Evolutionary conservation across 345 rosid genomes (phyloP), one percentile per base, ranked within the genome.

Genomic region (Psidium guajava): DNA sequence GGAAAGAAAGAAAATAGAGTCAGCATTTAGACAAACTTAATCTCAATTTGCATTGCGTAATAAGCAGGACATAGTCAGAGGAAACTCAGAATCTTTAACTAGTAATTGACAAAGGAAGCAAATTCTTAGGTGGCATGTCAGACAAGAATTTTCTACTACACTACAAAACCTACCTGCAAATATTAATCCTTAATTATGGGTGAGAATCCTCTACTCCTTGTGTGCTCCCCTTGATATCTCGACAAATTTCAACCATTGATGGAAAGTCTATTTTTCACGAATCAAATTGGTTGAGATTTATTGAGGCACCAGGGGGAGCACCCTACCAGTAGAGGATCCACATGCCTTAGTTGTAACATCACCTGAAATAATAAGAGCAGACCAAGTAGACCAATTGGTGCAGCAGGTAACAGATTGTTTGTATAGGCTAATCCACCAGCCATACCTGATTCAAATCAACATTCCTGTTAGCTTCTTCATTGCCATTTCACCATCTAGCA

Each of bases 341-440:
- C 28, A 3, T 82, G 75, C 20, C 15, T 42, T 10, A 51, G 54
- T n/a, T 75, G 82, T 54, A 83, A 83, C 56, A 32, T 61, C 88
- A 94, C 94, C 95, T 94, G 97, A 88, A 94, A 92, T 84, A 94
- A 83, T 50, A 93, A 88, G n/a, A 93, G 95, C 88, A 93, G 88
- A 74, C 95, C 94, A 85, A 94, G 95, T 13, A 94, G 90, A 82
- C 95, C 95, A 85, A 88, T 87, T 16, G 93, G 94, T 56, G 95
- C 97, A 61, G 97, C 94, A 84, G 95, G 91, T 82, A 93, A 90
- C 50, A 92, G 88, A 89, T 92, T 94, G 84, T 94, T 86, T 18
- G 93, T 82, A 84, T 93, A 94, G 77, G 91, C 92, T 82, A 94
- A 89, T 21, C 95, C 95, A 86, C 94, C 93, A 56, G 94, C 92